A percentile compares a stretch with the other conserved stretches of the same genome.
These are phyloP conservation scores for Inonotus hispidus DNA, from an alignment of 1,284 basidiomycete species.

Conservation along the genomic window DNA sequence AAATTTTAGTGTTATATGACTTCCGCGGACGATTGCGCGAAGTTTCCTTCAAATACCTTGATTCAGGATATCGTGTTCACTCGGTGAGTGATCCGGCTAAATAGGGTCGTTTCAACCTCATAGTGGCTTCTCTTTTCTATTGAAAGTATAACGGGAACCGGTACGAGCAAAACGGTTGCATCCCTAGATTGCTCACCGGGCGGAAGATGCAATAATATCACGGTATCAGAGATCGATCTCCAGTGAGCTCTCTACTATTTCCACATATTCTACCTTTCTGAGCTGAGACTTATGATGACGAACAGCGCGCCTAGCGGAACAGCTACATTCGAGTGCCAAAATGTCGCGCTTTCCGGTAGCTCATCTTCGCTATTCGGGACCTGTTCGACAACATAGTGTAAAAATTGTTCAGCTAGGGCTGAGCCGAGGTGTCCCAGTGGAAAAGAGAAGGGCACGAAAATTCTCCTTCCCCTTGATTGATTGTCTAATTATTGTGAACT, in stretches of 20 bases:
- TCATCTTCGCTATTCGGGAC: slow-evolving; percentile 29
- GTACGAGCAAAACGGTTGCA: slow-evolving; percentile 48
- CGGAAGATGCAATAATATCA: slow-evolving; percentile 44
- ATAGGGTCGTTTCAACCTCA: not conserved
- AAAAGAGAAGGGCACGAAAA: not conserved
- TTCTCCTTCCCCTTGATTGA: not conserved
- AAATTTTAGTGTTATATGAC: slow-evolving; percentile 48
- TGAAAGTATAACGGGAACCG: slow-evolving; percentile 49
- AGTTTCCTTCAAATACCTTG: slow-evolving; percentile 46
- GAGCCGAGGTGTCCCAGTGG: not conserved
- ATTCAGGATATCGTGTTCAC: slow-evolving; percentile 38
- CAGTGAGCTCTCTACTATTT: slow-evolving; percentile 24
- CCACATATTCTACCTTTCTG: not conserved
- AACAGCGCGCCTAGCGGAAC: slow-evolving; percentile 28
- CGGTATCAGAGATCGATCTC: slow-evolving; percentile 41
- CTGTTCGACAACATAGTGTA: slow-evolving; percentile 24
- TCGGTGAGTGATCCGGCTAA: slow-evolving; percentile 3
- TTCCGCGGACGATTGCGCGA: slow-evolving; percentile 36
- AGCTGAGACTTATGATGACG: not conserved
- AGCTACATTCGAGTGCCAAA: slow-evolving; percentile 30
- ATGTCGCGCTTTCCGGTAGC: slow-evolving; percentile 29
- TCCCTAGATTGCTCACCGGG: slow-evolving; percentile 52
- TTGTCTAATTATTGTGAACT: not conserved
- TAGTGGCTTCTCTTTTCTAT: slow-evolving; percentile 15
- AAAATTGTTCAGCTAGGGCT: not conserved